These are phyloP conservation scores for Xylaria telfairii DNA, from an alignment of 495 filamentous ascomycete species.

Conservation along the genomic window DNA sequence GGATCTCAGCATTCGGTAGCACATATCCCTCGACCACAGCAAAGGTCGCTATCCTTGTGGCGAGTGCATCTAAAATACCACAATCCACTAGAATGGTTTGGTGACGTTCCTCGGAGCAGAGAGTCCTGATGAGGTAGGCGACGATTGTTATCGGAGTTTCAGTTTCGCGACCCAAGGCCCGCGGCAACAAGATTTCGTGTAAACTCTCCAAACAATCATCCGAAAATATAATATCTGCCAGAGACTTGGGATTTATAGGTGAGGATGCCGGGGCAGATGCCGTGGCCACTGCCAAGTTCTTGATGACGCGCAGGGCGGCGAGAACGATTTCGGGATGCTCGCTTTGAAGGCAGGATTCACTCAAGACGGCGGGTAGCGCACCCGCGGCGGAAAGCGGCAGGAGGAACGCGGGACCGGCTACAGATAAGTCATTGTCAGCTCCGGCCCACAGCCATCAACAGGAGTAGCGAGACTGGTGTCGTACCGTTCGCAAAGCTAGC, in stretches of 20 bases:
- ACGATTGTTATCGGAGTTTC: conserved; percentile 74
- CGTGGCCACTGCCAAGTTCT: conserved; percentile 72
- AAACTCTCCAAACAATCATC: conserved; percentile 63
- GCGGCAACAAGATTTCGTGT: conserved; percentile 67
- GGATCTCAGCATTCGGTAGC: conserved; percentile 59
- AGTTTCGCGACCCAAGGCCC: conserved; percentile 50
- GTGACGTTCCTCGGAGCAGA: conserved; percentile 72
- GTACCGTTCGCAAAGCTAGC: conserved; percentile 86
- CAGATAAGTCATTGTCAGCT: conserved; percentile 28
- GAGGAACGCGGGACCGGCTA: conserved; percentile 84
- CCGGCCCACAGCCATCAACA: background rate
- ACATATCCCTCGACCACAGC: conserved; percentile 70
- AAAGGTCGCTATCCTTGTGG: conserved; percentile 76
- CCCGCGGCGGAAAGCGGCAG: conserved; percentile 70
- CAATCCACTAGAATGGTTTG: conserved; percentile 70
- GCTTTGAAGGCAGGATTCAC: conserved; percentile 67
- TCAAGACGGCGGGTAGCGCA: conserved; percentile 69
- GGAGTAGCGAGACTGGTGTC: conserved; percentile 20
- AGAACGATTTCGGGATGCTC: conserved; percentile 69
- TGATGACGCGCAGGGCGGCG: conserved; percentile 76
- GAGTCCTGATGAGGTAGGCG: conserved; percentile 65
- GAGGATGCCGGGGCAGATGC: conserved; percentile 47
- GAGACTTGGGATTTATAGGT: conserved; percentile 37
- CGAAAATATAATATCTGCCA: conserved; percentile 71
- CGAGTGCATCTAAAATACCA: conserved; percentile 81